Percentiles rank a stretch among this genome's conserved stretches.
Conservation (phyloP, 768 basidiomycete genomes). For the Collybia mongolica region DNA sequence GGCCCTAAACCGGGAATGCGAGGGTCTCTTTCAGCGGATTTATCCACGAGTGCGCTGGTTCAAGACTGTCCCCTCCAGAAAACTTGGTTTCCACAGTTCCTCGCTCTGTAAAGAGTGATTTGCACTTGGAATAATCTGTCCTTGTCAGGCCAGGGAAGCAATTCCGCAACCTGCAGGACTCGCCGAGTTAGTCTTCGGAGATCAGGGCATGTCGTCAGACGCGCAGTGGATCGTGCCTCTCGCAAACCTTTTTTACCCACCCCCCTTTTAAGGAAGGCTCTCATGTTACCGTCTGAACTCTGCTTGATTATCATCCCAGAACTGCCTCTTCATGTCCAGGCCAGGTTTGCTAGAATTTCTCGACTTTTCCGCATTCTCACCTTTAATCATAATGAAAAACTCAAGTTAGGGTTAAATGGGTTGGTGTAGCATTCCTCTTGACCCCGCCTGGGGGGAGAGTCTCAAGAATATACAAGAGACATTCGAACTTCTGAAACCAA, state of each 20-base stretch:
- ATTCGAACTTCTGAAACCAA: too few species aligned
- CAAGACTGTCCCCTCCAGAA: slow-evolving; percentile 94
- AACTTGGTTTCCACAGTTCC: slow-evolving; percentile 83
- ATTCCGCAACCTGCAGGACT: slow-evolving; percentile 88
- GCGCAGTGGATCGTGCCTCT: slow-evolving; percentile 75
- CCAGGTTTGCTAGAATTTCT: too few species aligned
- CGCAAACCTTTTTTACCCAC: slow-evolving; percentile 72
- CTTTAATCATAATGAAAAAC: too few species aligned
- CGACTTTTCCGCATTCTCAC: too few species aligned
- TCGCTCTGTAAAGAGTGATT: slow-evolving; percentile 61
- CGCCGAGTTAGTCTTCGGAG: slow-evolving; percentile 93
- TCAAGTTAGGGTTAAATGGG: too few species aligned
- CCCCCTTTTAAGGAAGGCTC: too few species aligned
- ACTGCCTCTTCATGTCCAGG: too few species aligned
- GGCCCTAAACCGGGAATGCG: slow-evolving; percentile 84
- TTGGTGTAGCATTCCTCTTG: too few species aligned
- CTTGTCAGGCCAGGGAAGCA: slow-evolving; percentile 89
- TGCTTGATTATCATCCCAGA: too few species aligned
- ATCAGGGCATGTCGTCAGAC: slow-evolving; percentile 83
- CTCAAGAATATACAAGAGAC: too few species aligned
- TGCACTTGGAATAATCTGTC: slow-evolving; percentile 80
- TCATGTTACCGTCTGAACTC: too few species aligned
- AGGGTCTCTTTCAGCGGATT: slow-evolving; percentile 59
- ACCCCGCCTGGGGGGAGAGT: too few species aligned
- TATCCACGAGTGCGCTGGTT: slow-evolving; percentile 81